Base-by-base conservation (phyloP, 179 eudicot species). In the Silene noctiflora region DNA sequence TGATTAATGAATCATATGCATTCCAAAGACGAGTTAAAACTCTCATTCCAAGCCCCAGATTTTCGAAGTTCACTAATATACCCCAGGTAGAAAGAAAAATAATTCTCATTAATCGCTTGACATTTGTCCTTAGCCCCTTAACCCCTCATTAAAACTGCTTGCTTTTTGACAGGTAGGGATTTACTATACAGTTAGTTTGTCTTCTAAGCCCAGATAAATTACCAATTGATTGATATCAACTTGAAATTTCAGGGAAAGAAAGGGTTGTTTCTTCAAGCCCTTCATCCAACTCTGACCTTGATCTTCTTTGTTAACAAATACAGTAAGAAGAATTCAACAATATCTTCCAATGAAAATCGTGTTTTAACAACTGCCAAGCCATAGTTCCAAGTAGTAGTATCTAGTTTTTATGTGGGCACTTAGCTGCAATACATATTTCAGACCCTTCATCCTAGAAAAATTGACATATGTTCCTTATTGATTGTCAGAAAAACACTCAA, bases 321-420 rank as follows among this genome's bases (percentile, higher is more conserved):
- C 27, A 11, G 61, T 67, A 31, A 39, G 35, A 71, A 25, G 73
- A 70, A 25, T 16, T 70, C 4, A 17, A 2, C 20, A n/a, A n/a
- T n/a, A 16, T 46, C 48, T 69, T 21, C 59, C 61, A 46, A 69
- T 10, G 3, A 2, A 8, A 6, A 35, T 17, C 14, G 22, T 67
- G 71, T n/a, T 20, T 67, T 9, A 67, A 33, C 71, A 68, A 68
- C 55, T 39, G 25, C 51, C 29, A 68, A 33, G 14, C 65, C 16
- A 1, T 19, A 60, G 12, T 9, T 19, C 13, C 3, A 19, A 20
- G 29, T 24, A 21, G 14, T 62, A 10, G 14, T 62, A 42, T 10
- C 48, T 42, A 0, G 3, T 13, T 24, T 24, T 62, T 53, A 16
- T 3, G 0, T 51, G 4, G 25, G 24, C 14, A 62, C 66, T 62